phyloP scores from a whole-genome alignment of 1,139 yeast genomes.

The Kurtzmaniella natalensis region DNA sequence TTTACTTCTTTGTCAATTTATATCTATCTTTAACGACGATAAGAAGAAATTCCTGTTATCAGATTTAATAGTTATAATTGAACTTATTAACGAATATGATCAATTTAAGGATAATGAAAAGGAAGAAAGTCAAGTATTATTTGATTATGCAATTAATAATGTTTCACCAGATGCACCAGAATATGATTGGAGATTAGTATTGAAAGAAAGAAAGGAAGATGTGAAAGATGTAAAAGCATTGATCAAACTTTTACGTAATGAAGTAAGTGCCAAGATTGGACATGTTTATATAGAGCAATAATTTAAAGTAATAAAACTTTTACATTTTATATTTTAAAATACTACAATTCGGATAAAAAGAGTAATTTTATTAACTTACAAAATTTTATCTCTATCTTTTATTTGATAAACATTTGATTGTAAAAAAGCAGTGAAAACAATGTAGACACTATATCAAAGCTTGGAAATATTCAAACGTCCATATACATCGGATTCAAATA shows the following conservation, averaged over 20 bases:
- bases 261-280: constrained; percentile 34
- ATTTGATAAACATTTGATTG: no score
- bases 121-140: constrained; percentile 29
- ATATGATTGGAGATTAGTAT: constrained; percentile 34
- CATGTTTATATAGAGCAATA: constrained; percentile 27
- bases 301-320: no score
- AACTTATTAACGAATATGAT: constrained; percentile 42
- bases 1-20: constrained; percentile 43
- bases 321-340: no score
- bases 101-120: constrained; percentile 13
- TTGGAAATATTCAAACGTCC: no score
- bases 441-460: no score
- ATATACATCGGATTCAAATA: neutral
- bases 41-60: constrained; percentile 31
- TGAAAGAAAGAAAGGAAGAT: constrained; percentile 14
- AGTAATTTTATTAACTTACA: no score
- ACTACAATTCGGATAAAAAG: no score
- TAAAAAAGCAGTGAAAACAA: no score
- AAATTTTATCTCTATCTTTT: no score
- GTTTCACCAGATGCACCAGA: constrained; percentile 14
- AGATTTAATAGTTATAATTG: constrained; percentile 45
- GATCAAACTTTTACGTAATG: constrained; percentile 26
- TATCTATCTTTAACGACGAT: constrained; percentile 36
- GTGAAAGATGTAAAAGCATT: constrained; percentile 25
- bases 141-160: constrained; percentile 25